Conservation (phyloP, 1,284 basidiomycete genomes). For the Grifola frondosa region DNA sequence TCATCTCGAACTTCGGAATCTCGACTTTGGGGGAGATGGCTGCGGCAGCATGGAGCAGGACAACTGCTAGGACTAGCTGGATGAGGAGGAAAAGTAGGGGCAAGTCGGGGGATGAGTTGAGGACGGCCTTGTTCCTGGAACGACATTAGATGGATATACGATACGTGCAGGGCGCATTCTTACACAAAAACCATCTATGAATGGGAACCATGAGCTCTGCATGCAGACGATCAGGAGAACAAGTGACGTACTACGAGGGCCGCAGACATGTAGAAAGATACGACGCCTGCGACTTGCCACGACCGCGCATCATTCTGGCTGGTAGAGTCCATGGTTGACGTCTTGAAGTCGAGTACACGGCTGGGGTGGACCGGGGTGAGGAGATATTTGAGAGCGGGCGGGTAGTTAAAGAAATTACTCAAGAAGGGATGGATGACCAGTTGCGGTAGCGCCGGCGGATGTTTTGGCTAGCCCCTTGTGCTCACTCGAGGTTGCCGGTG, state of each 20-base stretch:
- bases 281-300: constrained; percentile 65
- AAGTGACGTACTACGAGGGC: constrained; percentile 60
- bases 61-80: constrained; percentile 68
- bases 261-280: constrained; percentile 74
- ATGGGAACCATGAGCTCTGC: constrained; percentile 1
- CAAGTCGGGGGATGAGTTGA: constrained; percentile 63
- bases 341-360: neutral
- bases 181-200: constrained; percentile 70
- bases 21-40: constrained; percentile 48
- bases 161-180: constrained; percentile 22
- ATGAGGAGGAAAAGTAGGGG: constrained; percentile 70
- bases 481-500: no score
- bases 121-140: constrained; percentile 70
- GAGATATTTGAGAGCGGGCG: no score
- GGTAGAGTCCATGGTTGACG: constrained; percentile 30
- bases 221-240: neutral
- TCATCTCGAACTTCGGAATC: constrained; percentile 52
- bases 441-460: no score
- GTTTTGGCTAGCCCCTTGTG: no score
- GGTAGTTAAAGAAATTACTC: no score
- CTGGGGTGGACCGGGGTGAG: neutral
- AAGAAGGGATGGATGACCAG: no score
- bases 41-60: constrained; percentile 56
- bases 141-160: neutral
- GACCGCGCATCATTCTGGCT: constrained; percentile 30